Percentiles rank a stretch among this genome's conserved stretches.
phyloP scores from a whole-genome alignment of 805 yeast species.

The Wickerhamomyces hampshirensis region DNA sequence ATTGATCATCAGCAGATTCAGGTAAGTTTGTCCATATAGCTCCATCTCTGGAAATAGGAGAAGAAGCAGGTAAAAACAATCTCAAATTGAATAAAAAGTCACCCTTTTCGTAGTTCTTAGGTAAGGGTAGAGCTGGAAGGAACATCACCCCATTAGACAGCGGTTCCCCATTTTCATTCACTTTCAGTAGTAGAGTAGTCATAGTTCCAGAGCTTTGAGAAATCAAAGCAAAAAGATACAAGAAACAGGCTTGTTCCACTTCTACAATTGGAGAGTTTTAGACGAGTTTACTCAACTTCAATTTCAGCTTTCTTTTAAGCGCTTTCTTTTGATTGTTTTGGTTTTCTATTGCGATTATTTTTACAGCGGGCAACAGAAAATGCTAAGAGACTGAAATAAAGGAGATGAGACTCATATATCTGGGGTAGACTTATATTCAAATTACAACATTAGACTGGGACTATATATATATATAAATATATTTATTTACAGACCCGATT shows the following conservation, averaged over 20 bases:
- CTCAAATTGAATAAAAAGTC: slow-evolving; percentile 47
- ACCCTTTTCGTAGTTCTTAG: slow-evolving; percentile 31
- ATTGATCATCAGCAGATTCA: slow-evolving; percentile 33
- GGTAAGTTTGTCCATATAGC: slow-evolving; percentile 73
- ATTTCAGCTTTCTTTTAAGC: too few relatives aligned
- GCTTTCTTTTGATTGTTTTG: neutral
- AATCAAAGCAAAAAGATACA: neutral
- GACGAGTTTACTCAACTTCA: too few relatives aligned
- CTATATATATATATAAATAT: neutral
- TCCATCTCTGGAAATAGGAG: slow-evolving; percentile 68
- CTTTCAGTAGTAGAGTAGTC: slow-evolving; percentile 30
- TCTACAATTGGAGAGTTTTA: too few relatives aligned
- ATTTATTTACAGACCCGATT: too few relatives aligned
- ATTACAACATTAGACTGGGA: neutral
- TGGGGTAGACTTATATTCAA: too few relatives aligned
- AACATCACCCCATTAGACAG: slow-evolving; percentile 35
- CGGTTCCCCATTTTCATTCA: slow-evolving; percentile 32
- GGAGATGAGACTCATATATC: too few relatives aligned
- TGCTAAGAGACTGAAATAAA: neutral
- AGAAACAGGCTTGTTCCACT: too few relatives aligned
- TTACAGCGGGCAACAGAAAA: neutral
- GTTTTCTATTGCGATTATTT: neutral
- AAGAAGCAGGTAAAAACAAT: slow-evolving; percentile 69
- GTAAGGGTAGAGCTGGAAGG: slow-evolving; percentile 34
- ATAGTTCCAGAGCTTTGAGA: slow-evolving; percentile 6